A percentile compares a stretch with the other conserved stretches of the same genome.
These are phyloP conservation scores for Diplocarpon rosae DNA, from an alignment of 2,329 filamentous ascomycete genomes.

Conservation along the genomic window DNA sequence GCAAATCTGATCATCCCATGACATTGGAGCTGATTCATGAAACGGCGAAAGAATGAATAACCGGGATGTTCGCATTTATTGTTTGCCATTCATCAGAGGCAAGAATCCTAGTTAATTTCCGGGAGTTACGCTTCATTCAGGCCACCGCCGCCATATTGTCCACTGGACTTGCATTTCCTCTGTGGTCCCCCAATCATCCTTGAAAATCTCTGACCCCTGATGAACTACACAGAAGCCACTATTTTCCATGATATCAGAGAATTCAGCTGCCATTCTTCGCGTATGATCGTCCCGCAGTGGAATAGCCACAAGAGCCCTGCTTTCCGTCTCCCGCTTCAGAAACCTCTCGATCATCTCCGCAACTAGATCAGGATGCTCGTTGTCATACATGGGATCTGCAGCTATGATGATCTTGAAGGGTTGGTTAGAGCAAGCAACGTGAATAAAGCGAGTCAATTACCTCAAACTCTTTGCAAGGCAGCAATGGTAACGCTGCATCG, in stretches of 20 bases:
- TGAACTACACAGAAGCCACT: conserved; percentile 42
- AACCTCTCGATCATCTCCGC: conserved; percentile 59
- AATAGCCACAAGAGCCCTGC: conserved; percentile 68
- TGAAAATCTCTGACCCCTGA: conserved; percentile 52
- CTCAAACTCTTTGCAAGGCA: conserved; percentile 35
- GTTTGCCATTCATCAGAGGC: not conserved
- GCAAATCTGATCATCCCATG: no score
- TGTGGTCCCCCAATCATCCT: conserved; percentile 60
- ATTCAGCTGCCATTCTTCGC: conserved; percentile 47
- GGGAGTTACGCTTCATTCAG: not conserved
- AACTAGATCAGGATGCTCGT: conserved; percentile 67
- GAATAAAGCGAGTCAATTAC: conserved; percentile 6
- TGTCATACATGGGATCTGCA: conserved; percentile 80
- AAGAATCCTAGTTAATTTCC: not conserved
- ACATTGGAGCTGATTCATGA: not conserved
- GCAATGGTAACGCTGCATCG: conserved; percentile 28
- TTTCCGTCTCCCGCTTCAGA: conserved; percentile 42
- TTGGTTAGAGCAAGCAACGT: not conserved
- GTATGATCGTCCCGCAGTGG: conserved; percentile 65
- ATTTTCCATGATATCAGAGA: conserved; percentile 49
- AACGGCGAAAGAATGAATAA: no score
- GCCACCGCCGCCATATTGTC: conserved; percentile 1
- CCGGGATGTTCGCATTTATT: not conserved
- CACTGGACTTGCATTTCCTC: conserved; percentile 22
- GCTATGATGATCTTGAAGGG: conserved; percentile 57